Base-by-base conservation (phyloP, 2,329 filamentous ascomycete genomes). In the Cytospora schulzeri region DNA sequence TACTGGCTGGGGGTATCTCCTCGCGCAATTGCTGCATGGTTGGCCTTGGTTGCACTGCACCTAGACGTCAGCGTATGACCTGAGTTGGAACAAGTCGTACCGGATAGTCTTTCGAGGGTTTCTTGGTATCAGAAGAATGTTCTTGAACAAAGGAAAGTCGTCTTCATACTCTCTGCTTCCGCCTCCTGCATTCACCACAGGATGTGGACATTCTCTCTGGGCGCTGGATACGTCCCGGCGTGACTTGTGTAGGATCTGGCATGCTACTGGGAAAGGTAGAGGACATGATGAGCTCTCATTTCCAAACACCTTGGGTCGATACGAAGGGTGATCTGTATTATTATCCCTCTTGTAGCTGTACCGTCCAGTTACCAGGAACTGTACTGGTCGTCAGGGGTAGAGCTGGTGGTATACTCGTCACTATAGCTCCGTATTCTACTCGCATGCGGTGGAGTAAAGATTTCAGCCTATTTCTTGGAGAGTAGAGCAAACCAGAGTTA, bases 1-100 rank as follows among this genome's bases (percentile, higher is more conserved):
- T 8, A 74, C 69, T 0, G 82, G 82, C 60, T 79, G 80, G 0
- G 83, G 83, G 66, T 82, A 85, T 33, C 83, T 77, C 45, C 83
- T 79, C 28, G 77, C 74, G 68, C 83, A 85, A 69, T 85, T 84
- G 52, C 78, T 79, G 72, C 83, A 85, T 17, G 83, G 83, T 33
- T 82, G 81, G 29, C 79, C 78, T 68, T 84, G 81, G 68, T 83
- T 82, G 70, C 83, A 85, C 83, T 85, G 64, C 29, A 35, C 19
- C 29, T 48, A 15, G 45, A 33, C 17, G 26, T 63, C 29, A 67
- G 66, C 56, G 22, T 22, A 14, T 62, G 11, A 29, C 35, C 12
- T n/a, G 22, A 26, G n/a, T 15, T 33, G 12, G 28, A 5, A 24
- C n/a, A 11, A 12, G 45, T 48, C 9, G 45, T 14, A 48, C n/a